Conservation (phyloP, 2,329 filamentous ascomycete species). For the Claviceps cyperi region DNA sequence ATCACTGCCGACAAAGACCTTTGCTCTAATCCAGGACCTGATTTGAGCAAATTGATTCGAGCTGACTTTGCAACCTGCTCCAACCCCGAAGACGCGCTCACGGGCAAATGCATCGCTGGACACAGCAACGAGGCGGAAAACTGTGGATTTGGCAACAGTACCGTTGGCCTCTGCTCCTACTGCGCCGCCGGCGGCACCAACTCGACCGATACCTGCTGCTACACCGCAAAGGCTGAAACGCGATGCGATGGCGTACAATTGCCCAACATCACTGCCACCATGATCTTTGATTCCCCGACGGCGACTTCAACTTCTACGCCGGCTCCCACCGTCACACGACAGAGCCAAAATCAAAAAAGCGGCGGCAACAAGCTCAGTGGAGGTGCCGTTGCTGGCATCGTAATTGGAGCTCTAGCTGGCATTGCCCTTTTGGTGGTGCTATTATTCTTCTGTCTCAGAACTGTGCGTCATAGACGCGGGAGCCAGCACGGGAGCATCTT, state of each 20-base stretch:
- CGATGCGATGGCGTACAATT: conserved; percentile 65
- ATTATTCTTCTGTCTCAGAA: conserved; percentile 49
- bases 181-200: conserved; percentile 75
- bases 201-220: conserved; percentile 89
- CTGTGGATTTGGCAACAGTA: conserved; percentile 67
- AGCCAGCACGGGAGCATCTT: conserved; percentile 62
- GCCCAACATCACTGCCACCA: conserved; percentile 57
- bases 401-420: conserved; percentile 64
- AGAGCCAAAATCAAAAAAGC: conserved; percentile 15
- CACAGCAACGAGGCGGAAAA: conserved; percentile 69
- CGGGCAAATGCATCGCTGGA: conserved; percentile 59
- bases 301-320: conserved; percentile 25
- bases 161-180: conserved; percentile 70
- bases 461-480: conserved; percentile 34
- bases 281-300: conserved; percentile 40
- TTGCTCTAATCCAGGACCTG: conserved; percentile 50
- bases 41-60: conserved; percentile 64
- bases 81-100: conserved; percentile 65
- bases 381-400: conserved; percentile 84
- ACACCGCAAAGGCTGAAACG: conserved; percentile 59
- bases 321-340: conserved; percentile 8
- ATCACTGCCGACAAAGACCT: conserved; percentile 61
- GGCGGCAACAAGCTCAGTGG: conserved; percentile 44
- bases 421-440: conserved; percentile 54
- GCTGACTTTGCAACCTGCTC: conserved; percentile 88